Evolutionary conservation across 306 rosid species (phyloP).

Genomic region (Crotalaria pallida): DNA sequence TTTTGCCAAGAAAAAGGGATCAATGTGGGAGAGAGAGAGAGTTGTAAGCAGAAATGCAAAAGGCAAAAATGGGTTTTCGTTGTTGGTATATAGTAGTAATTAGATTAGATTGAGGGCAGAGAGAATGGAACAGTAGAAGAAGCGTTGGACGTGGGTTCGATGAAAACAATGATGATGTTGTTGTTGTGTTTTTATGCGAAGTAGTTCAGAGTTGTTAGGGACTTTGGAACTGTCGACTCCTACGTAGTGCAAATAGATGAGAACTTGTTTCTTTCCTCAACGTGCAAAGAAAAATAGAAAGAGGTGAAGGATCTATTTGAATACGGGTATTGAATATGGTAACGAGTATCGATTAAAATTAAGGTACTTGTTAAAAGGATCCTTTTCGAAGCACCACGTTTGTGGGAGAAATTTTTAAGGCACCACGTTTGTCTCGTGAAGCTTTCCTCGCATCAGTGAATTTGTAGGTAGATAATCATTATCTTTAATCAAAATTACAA

Average conservation of each 20-base stretch:
- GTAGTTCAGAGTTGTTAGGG: slow-evolving; percentile 21
- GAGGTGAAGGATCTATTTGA: too few relatives aligned
- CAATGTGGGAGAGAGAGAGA: slow-evolving; percentile 33
- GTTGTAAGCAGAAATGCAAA: neutral
- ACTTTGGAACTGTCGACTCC: slow-evolving; percentile 26
- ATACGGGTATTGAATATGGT: too few relatives aligned
- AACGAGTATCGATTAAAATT: too few relatives aligned
- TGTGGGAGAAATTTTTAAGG: too few relatives aligned
- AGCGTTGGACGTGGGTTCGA: slow-evolving; percentile 24
- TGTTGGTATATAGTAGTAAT: neutral
- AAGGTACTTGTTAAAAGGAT: too few relatives aligned
- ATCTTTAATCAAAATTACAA: too few relatives aligned
- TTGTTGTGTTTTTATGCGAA: slow-evolving; percentile 23
- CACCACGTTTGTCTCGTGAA: too few relatives aligned
- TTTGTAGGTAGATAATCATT: too few relatives aligned
- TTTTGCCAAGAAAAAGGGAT: slow-evolving; percentile 4
- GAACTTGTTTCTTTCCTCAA: neutral
- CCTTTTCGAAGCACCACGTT: too few relatives aligned
- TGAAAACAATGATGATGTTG: slow-evolving; percentile 34
- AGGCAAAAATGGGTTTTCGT: neutral
- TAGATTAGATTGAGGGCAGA: neutral
- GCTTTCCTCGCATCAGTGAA: too few relatives aligned
- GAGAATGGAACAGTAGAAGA: neutral
- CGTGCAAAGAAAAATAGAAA: too few relatives aligned
- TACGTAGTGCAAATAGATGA: neutral